Percentiles rank a stretch among this genome's conserved stretches.
Conservation (phyloP, 2,329 filamentous ascomycete species). For the Clonostachys byssicola region DNA sequence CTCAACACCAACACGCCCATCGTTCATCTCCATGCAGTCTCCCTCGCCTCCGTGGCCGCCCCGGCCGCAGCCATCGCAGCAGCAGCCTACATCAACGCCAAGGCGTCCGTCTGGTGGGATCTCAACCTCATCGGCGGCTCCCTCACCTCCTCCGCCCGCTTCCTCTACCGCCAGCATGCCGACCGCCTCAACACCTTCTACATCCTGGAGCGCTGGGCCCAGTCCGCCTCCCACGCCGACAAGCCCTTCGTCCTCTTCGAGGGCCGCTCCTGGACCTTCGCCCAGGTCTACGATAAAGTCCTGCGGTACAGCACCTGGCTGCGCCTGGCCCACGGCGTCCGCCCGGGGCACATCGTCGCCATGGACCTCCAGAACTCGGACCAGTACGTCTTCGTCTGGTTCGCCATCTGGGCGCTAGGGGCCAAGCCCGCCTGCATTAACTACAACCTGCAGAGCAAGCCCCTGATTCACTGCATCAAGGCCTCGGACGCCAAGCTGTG, state of each 20-base stretch:
- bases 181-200: constrained; percentile 74
- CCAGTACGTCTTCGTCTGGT: constrained; percentile 69
- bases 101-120: constrained; percentile 64
- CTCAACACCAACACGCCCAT: background rate
- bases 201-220: constrained; percentile 63
- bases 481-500: constrained; percentile 64
- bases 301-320: constrained; percentile 76
- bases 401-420: constrained; percentile 79
- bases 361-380: constrained; percentile 79
- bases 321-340: constrained; percentile 56
- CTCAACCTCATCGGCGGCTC: constrained; percentile 51
- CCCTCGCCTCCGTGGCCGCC: constrained; percentile 45
- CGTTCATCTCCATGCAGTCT: too few species aligned
- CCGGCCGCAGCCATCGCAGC: constrained; percentile 61
- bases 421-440: constrained; percentile 85
- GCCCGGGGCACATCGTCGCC: constrained; percentile 72
- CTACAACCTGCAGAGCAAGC: constrained; percentile 71
- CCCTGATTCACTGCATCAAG: constrained; percentile 70
- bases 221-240: constrained; percentile 42
- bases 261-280: constrained; percentile 67
- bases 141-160: constrained; percentile 35
- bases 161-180: constrained; percentile 41
- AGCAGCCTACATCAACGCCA: constrained; percentile 77
- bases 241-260: constrained; percentile 63
- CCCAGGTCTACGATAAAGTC: constrained; percentile 66